Percentiles rank a stretch among this genome's conserved stretches.
These are phyloP conservation scores for Gaeumannomyces sp. DNA, from an alignment of 2,329 filamentous ascomycete genomes.

Conservation along the genomic window DNA sequence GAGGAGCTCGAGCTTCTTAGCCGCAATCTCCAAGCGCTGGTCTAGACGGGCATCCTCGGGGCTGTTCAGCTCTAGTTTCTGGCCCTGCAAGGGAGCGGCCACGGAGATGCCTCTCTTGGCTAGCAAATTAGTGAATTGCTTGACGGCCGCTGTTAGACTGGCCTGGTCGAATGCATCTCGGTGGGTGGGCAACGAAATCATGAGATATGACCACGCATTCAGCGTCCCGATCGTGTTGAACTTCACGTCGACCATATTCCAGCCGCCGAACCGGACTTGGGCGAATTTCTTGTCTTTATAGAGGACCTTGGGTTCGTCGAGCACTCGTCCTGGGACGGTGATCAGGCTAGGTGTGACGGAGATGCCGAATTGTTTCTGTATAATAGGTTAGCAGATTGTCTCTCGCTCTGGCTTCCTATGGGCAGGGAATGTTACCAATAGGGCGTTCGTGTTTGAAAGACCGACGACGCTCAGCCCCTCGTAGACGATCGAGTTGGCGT, in stretches of 20 bases:
- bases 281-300: conserved; percentile 36
- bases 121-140: conserved; percentile 10
- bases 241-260: conserved; percentile 50
- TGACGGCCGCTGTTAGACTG: not conserved
- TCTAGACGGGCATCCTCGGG: conserved; percentile 11
- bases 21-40: not conserved
- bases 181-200: conserved; percentile 12
- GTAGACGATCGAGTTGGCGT: conserved; percentile 58
- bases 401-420: not conserved
- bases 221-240: conserved; percentile 39
- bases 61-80: not conserved
- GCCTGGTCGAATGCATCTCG: not conserved
- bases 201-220: conserved; percentile 33
- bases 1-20: conserved; percentile 25
- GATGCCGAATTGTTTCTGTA: conserved; percentile 45
- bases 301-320: conserved; percentile 33
- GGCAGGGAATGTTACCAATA: not conserved
- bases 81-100: not conserved
- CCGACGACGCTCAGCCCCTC: conserved; percentile 54
- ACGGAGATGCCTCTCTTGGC: conserved; percentile 14
- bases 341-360: conserved; percentile 40
- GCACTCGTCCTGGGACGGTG: conserved; percentile 56
- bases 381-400: conserved; percentile 10
- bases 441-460: conserved; percentile 32
- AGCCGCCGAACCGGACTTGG: conserved; percentile 35